Evolutionary conservation across 805 yeast species (phyloP).

Genomic region (Lachancea quebecensis): DNA sequence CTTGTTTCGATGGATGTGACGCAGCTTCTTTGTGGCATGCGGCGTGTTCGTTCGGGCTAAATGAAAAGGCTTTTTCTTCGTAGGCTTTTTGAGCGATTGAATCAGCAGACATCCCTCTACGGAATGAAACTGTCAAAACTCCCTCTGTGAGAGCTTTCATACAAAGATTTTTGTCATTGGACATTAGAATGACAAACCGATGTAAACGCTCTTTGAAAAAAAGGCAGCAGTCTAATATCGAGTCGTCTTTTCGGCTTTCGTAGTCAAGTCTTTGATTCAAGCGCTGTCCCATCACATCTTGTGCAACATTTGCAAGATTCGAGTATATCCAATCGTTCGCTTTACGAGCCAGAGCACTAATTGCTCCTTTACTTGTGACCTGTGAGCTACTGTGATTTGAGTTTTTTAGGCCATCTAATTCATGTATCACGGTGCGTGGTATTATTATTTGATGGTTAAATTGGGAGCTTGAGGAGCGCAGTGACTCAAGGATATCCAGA

Average conservation of each 20-base stretch:
- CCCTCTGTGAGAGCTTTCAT: slow-evolving; percentile 65
- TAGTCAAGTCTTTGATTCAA: slow-evolving; percentile 45
- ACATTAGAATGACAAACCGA: slow-evolving; percentile 52
- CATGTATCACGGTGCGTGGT: slow-evolving; percentile 65
- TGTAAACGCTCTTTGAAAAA: slow-evolving; percentile 42
- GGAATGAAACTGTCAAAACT: slow-evolving; percentile 50
- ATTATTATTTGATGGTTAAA: slow-evolving; percentile 51
- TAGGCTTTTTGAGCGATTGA: slow-evolving; percentile 38
- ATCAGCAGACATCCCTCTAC: slow-evolving; percentile 41
- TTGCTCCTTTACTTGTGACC: slow-evolving; percentile 18
- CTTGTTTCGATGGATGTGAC: not conserved
- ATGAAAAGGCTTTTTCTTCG: slow-evolving; percentile 28
- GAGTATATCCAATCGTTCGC: slow-evolving; percentile 75
- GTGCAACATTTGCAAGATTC: slow-evolving; percentile 44
- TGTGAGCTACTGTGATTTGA: slow-evolving; percentile 21
- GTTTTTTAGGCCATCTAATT: slow-evolving; percentile 75
- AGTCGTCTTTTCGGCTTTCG: slow-evolving; percentile 56
- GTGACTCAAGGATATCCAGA: slow-evolving; percentile 47
- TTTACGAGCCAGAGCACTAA: slow-evolving; percentile 55
- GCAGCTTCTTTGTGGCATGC: not conserved
- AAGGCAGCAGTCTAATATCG: slow-evolving; percentile 79
- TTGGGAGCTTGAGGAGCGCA: slow-evolving; percentile 35
- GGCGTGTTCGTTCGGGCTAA: not conserved
- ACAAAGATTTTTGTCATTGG: slow-evolving; percentile 83
- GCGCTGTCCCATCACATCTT: slow-evolving; percentile 59